These are phyloP conservation scores for Rhododendron simsii DNA, from an alignment of 148 eudicot species.

Conservation along the genomic window DNA sequence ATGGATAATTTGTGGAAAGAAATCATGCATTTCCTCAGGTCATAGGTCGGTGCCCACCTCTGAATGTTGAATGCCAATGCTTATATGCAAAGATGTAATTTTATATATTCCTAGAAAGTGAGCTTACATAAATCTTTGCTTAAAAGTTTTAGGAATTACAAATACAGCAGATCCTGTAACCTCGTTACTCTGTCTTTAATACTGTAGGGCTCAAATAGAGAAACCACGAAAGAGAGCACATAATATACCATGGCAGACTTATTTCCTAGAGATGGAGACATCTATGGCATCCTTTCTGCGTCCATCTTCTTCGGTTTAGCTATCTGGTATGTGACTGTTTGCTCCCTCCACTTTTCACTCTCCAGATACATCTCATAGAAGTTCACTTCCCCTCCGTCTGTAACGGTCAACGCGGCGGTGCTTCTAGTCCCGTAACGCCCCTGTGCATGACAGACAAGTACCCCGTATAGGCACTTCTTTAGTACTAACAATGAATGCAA, in stretches of 20 bases:
- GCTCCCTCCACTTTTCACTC: slow-evolving; percentile 47
- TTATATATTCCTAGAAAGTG: neutral
- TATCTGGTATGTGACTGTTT: slow-evolving; percentile 34
- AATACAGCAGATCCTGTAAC: neutral
- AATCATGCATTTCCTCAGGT: neutral
- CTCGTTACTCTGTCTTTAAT: neutral
- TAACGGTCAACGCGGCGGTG: slow-evolving; percentile 48
- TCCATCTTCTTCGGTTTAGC: slow-evolving; percentile 16
- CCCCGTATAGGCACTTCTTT: neutral
- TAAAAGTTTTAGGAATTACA: neutral
- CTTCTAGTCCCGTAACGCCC: slow-evolving; percentile 70
- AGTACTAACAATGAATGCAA: neutral
- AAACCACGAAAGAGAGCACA: neutral
- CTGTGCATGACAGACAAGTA: slow-evolving; percentile 13
- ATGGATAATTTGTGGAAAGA: neutral
- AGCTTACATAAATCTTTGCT: neutral
- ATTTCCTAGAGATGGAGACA: neutral
- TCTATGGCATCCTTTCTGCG: neutral
- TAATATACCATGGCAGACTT: neutral
- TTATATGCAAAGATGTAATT: neutral
- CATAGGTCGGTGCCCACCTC: neutral
- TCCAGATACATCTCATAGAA: slow-evolving; percentile 62
- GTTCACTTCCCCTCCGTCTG: slow-evolving; percentile 37
- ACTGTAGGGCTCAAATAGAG: neutral
- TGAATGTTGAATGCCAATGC: neutral